Evolutionary conservation across 164 flowering plant genomes (phyloP).

Genomic region (Cinnamomum chago): DNA sequence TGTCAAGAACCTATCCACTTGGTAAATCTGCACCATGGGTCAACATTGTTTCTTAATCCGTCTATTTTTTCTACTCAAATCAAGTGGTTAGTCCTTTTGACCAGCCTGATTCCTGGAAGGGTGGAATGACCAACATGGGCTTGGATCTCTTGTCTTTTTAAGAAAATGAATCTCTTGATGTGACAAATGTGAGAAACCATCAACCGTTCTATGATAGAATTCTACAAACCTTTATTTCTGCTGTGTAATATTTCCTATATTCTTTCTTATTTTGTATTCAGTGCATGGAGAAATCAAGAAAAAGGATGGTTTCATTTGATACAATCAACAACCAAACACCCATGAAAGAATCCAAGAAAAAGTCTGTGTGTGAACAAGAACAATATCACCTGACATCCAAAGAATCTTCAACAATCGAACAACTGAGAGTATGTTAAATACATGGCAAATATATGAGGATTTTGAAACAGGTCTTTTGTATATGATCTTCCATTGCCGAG

Average conservation of each 20-base stretch:
- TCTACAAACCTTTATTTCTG: not conserved
- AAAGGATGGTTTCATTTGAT: slow-evolving; percentile 16
- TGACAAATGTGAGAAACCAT: no score
- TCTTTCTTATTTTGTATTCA: not conserved
- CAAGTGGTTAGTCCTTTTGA: no score
- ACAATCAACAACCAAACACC: not conserved
- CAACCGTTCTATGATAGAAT: no score
- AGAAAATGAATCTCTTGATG: no score
- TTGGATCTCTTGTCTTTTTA: no score
- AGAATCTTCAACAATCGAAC: slow-evolving; percentile 6
- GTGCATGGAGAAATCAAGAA: slow-evolving; percentile 16
- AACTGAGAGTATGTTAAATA: slow-evolving; percentile 16
- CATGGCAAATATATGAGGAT: not conserved
- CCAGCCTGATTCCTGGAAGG: no score
- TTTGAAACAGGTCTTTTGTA: not conserved
- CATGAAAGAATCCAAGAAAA: slow-evolving; percentile 19
- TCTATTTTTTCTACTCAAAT: no score
- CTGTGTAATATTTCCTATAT: not conserved
- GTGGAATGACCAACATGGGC: no score
- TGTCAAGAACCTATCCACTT: no score
- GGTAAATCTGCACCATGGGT: no score
- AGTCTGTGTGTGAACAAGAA: slow-evolving; percentile 2
- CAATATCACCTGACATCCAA: slow-evolving; percentile 1
- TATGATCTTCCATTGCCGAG: not conserved
- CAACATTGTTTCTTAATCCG: no score